phyloP scores from a whole-genome alignment of 2,329 filamentous ascomycete species.

The Escovopsis sp. region DNA sequence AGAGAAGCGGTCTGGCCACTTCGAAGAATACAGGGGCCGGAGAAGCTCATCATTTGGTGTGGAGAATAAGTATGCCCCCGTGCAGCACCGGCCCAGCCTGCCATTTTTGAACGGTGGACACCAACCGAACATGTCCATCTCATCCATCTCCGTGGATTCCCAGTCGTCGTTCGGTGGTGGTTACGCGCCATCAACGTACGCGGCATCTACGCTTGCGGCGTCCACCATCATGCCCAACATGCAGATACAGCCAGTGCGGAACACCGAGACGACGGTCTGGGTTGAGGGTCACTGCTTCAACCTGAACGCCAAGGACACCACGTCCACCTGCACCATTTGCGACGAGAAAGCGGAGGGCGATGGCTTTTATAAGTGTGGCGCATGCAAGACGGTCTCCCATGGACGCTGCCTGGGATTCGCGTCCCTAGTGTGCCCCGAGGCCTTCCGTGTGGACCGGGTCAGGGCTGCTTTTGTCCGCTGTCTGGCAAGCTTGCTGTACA shows the following conservation, averaged over 20 bases:
- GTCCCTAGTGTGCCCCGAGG: constrained; percentile 47
- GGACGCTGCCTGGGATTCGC: constrained; percentile 47
- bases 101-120: constrained; percentile 55
- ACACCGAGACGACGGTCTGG: constrained; percentile 70
- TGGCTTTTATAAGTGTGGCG: constrained; percentile 59
- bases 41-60: constrained; percentile 88
- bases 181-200: constrained; percentile 73
- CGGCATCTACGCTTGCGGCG: constrained; percentile 71
- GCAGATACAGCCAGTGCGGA: constrained; percentile 62
- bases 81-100: constrained; percentile 50
- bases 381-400: constrained; percentile 45
- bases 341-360: constrained; percentile 60
- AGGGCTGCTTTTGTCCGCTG: constrained; percentile 50
- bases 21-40: constrained; percentile 61
- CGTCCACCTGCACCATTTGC: constrained; percentile 55
- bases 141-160: constrained; percentile 45
- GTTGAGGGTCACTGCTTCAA: constrained; percentile 73
- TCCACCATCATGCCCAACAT: constrained; percentile 80
- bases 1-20: constrained; percentile 90
- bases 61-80: constrained; percentile 47
- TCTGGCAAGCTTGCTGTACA: constrained; percentile 50
- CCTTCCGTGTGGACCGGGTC: constrained; percentile 47
- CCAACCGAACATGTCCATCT: constrained; percentile 43
- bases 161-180: constrained; percentile 54
- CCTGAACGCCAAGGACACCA: constrained; percentile 43